Base-by-base conservation (phyloP, 495 filamentous ascomycete genomes). In the Xylaria flabelliformis region DNA sequence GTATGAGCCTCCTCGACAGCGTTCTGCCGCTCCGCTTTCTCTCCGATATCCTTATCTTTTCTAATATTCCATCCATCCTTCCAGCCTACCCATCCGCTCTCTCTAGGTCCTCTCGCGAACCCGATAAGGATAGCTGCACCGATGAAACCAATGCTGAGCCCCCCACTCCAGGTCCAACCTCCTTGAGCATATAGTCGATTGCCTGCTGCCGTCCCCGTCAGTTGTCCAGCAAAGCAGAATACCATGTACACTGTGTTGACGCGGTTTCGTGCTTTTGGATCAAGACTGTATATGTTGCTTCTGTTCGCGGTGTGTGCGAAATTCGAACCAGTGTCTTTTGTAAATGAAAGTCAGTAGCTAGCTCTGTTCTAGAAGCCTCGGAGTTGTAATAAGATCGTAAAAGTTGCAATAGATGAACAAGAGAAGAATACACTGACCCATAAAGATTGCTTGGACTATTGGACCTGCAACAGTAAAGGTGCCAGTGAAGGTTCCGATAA, bases 181-280 rank as follows among this genome's bases (percentile, higher is more conserved):
- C 86, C 87, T 26, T 84, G 72, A 10, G 91, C 90, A 80, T 92
- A 95, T 4, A 94, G 76, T 39, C 85, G 80, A 75, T 92, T 93
- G 0, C 93, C 93, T 9, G 89, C 90, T 4, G 90, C 84, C 1
- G 93, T 95, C 0, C 93, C 93, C 71, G 88, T 89, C 26, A 97
- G 79, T 82, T 96, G 93, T 0, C 93, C 93, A 56, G 86, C 87
- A 77, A 95, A 96, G 0, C 86, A 86, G 13, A 84, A 83, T 3
- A 95, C 84, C 93, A 95, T 95, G 75, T 92, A 97, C 3, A 89
- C 90, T 2, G 94, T 96, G 76, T 97, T 97, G 29, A 95, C 85
- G 0, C 94, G 78, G 78, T 94, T 96, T 29, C 91, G 80, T 3
- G 89, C 91, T 72, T 90, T 90, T 1, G 93, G 90, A 69, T 91